Evolutionary conservation across 306 rosid species (phyloP), one percentile per base, ranked within the genome.

Genomic region (Cercis canadensis): DNA sequence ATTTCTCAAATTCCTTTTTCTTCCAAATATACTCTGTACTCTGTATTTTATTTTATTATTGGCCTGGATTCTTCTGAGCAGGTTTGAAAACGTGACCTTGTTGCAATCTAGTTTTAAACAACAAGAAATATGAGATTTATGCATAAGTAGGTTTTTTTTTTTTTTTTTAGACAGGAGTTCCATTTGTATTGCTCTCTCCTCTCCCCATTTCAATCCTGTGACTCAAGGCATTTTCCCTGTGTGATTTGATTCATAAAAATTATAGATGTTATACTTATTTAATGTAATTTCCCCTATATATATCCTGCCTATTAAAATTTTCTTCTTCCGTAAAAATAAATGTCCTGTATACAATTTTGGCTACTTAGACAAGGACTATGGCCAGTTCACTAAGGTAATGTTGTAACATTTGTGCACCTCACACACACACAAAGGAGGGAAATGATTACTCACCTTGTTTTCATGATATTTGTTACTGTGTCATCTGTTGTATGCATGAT

Each of bases 381-480:
- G 44, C 8, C 65, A 37, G 59, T 39, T 56, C 15, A 60, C 47
- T 53, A 4, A 8, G 69, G 65, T 61, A 59, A 47, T 76, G 46
- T 39, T 29, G 54, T 60, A 19, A 21, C 24, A 44, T 47, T 62
- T 14, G 67, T 8, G 0, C 13, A 12, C 29, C 63, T 31, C 37
- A 55, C 31, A 65, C 59, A 45, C 5, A 12, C 66, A 12, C 21
- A n/a, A n/a, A n/a, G n/a, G n/a, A n/a, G 63, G 32, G 69, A 56
- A 32, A 21, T 68, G 43, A 19, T 43, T 82, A 21, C 57, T 68
- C 53, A 65, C 32, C 33, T 67, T 59, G 12, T 58, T 74, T 52
- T 39, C 79, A 19, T 62, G 56, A 53, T 61, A 24, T 49, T 76
- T 61, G 16, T n/a, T 78, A 13, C 12, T 47, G 36, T 58, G 29